These are phyloP conservation scores for Globisporangium nodosum DNA, from an alignment of 352 stramenopile species.

Conservation along the genomic window DNA sequence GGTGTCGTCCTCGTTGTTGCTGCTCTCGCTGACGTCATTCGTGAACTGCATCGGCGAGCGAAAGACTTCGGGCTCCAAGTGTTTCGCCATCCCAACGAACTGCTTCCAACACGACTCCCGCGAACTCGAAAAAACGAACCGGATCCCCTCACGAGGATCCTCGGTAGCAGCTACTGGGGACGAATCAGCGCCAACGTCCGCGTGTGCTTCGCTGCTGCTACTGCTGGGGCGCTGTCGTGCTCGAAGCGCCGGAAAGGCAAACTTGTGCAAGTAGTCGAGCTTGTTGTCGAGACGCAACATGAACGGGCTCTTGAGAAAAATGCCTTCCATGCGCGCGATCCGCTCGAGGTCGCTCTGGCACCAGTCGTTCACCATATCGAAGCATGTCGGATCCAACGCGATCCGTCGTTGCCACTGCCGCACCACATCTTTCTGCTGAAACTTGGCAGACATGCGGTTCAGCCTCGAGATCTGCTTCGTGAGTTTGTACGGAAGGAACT, in stretches of 20 bases:
- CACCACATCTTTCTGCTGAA: constrained; percentile 37
- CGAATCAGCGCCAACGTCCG: not conserved
- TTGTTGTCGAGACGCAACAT: constrained; percentile 69
- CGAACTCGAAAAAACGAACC: constrained; percentile 28
- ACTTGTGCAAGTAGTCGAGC: constrained; percentile 35
- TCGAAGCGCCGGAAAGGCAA: constrained; percentile 34
- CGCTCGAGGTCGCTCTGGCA: constrained; percentile 33
- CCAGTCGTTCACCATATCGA: constrained; percentile 71
- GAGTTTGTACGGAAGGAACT: constrained; percentile 56
- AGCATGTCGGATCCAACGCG: constrained; percentile 35
- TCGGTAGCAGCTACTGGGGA: constrained; percentile 1
- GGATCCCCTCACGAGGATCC: constrained; percentile 20
- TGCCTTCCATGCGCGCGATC: constrained; percentile 48
- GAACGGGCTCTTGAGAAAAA: constrained; percentile 39
- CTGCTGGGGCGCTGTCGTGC: not conserved
- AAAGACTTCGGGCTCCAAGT: constrained; percentile 37
- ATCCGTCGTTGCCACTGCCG: constrained; percentile 39
- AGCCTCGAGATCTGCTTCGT: constrained; percentile 48
- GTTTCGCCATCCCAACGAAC: constrained; percentile 34
- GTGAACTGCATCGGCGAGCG: constrained; percentile 38
- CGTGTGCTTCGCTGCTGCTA: not conserved
- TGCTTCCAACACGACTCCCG: constrained; percentile 39
- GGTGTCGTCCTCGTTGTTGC: constrained; percentile 12
- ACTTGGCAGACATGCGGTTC: constrained; percentile 44
- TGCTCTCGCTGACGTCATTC: constrained; percentile 13